Evolutionary conservation across 257 asterid genomes (phyloP).

Genomic region (Echites panduratus): DNA sequence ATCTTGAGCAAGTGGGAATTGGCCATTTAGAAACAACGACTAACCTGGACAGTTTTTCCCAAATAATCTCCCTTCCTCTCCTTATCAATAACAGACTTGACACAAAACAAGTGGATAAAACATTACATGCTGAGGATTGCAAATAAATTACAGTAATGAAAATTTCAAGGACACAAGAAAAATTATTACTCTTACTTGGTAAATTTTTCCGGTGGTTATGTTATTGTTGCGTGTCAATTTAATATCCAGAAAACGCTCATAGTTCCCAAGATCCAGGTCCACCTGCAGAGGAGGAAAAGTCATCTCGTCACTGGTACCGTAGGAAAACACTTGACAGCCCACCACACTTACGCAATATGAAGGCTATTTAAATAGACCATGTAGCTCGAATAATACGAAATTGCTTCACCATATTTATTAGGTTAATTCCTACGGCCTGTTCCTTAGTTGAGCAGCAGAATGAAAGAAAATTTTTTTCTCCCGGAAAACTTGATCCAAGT

Average conservation of each 20-base stretch:
- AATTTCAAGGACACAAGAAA: background rate
- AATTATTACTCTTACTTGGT: constrained; percentile 44
- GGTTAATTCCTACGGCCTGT: background rate
- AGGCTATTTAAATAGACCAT: constrained; percentile 1
- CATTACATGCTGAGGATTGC: constrained; percentile 13
- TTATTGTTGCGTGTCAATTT: constrained; percentile 78
- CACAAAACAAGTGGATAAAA: background rate
- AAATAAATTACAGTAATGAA: background rate
- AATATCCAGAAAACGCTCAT: constrained; percentile 85
- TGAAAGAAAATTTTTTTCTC: background rate
- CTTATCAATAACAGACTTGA: constrained; percentile 40
- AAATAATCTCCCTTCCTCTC: constrained; percentile 49
- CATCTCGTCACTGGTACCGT: constrained; percentile 4
- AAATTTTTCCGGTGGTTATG: constrained; percentile 87
- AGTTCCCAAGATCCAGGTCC: constrained; percentile 98
- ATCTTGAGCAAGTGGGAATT: background rate
- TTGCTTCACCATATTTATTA: background rate
- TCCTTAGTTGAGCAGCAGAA: background rate
- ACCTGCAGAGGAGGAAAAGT: constrained; percentile 45
- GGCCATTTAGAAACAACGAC: constrained; percentile 9
- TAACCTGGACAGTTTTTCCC: constrained; percentile 48
- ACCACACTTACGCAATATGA: constrained; percentile 6
- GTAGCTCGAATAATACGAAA: constrained; percentile 5
- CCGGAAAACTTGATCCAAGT: background rate
- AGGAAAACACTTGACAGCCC: background rate